Conservation (phyloP, 371 early-diverging fungal genomes). For the Mucor ambiguus region DNA sequence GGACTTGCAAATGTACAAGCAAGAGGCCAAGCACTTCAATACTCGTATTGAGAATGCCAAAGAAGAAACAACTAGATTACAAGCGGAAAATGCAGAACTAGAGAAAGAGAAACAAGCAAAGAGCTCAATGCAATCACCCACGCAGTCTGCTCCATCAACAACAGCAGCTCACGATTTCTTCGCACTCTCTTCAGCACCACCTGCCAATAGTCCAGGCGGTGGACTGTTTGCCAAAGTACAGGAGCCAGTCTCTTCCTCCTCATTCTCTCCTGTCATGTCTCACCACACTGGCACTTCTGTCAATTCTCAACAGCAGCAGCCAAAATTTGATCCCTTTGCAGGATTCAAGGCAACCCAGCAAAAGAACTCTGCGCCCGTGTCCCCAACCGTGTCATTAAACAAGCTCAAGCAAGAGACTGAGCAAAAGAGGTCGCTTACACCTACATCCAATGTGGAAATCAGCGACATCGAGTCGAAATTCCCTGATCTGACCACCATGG, state of each 20-base stretch:
- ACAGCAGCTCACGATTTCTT: slow-evolving; percentile 21
- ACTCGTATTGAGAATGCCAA: slow-evolving; percentile 35
- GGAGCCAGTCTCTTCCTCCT: slow-evolving; percentile 10
- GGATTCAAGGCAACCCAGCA: slow-evolving; percentile 27
- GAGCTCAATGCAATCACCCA: not conserved
- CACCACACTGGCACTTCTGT: not conserved
- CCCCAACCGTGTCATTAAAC: slow-evolving; percentile 33
- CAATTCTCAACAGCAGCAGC: slow-evolving; percentile 11
- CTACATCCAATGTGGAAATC: slow-evolving; percentile 36
- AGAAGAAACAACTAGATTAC: slow-evolving; percentile 18
- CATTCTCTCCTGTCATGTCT: not conserved
- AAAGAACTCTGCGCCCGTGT: slow-evolving; percentile 21
- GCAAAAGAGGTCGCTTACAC: slow-evolving; percentile 10
- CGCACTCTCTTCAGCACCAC: slow-evolving; percentile 22
- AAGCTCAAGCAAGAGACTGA: slow-evolving; percentile 34
- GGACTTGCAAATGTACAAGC: slow-evolving; percentile 37
- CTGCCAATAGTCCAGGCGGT: slow-evolving; percentile 12
- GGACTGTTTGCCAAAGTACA: slow-evolving; percentile 31
- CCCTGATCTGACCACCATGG: slow-evolving; percentile 52
- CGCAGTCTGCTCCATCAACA: not conserved
- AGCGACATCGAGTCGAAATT: slow-evolving; percentile 53
- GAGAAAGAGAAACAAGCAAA: slow-evolving; percentile 17
- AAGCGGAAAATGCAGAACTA: slow-evolving; percentile 29
- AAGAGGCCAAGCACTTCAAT: slow-evolving; percentile 39
- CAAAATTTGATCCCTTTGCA: slow-evolving; percentile 43